phyloP scores from a whole-genome alignment of 179 eudicot genomes.

The Nepenthes alata region DNA sequence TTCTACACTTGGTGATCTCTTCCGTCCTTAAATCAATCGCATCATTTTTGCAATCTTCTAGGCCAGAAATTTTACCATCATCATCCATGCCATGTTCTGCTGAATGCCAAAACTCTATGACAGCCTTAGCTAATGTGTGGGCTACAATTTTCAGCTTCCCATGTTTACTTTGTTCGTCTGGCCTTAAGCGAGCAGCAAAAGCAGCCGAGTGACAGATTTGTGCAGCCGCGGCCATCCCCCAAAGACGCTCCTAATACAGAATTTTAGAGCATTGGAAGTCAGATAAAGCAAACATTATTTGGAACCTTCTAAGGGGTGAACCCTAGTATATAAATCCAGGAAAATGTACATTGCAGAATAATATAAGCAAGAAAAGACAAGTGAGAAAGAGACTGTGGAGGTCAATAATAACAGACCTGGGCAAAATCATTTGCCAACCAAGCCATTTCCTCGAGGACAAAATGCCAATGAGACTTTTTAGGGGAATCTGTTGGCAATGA shows the following conservation, averaged over 20 bases:
- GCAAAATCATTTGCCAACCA: constrained; percentile 98
- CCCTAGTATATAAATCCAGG: neutral
- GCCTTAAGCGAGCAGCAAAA: constrained; percentile 41
- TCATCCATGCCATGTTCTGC: constrained; percentile 29
- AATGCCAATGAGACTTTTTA: constrained; percentile 69
- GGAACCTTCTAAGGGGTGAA: neutral
- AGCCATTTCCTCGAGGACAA: constrained; percentile 88
- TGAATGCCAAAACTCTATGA: constrained; percentile 78
- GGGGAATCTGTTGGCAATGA: constrained; percentile 27
- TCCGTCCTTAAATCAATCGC: constrained; percentile 11
- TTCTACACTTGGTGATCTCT: constrained; percentile 7
- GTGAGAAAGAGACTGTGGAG: neutral
- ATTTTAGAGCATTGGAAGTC: neutral
- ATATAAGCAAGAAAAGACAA: neutral
- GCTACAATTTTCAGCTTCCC: constrained; percentile 51
- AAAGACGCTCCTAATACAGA: constrained; percentile 63
- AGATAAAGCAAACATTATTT: neutral
- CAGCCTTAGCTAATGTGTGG: constrained; percentile 53
- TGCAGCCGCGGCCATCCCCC: constrained; percentile 86
- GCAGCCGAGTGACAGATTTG: constrained; percentile 54
- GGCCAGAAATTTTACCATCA: constrained; percentile 12
- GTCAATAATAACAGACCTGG: constrained; percentile 41
- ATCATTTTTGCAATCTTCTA: constrained; percentile 13
- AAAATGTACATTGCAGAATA: neutral
- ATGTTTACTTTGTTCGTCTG: constrained; percentile 31